These are phyloP conservation scores for Phylloporus sp. DNA, from an alignment of 768 basidiomycete genomes.

Conservation along the genomic window DNA sequence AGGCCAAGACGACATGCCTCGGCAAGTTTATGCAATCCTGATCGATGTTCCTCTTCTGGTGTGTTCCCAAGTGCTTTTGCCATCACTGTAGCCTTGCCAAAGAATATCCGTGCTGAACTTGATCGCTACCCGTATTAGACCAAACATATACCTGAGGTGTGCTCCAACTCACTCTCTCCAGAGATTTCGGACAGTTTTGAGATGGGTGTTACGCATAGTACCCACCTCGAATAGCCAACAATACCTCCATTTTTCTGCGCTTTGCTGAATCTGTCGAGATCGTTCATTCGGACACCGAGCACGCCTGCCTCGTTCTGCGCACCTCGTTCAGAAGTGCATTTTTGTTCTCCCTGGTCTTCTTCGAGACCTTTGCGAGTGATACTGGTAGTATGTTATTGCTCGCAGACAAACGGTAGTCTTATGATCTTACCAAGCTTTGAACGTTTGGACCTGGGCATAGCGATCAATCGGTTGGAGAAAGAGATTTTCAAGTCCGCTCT, in stretches of 20 bases:
- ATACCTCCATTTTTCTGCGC: slow-evolving; percentile 87
- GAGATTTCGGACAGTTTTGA: slow-evolving; percentile 88
- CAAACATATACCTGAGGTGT: background rate
- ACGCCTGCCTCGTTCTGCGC: slow-evolving; percentile 20
- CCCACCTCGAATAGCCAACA: slow-evolving; percentile 96
- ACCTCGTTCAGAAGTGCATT: slow-evolving; percentile 77
- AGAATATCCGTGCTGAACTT: slow-evolving; percentile 80
- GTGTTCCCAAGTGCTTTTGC: slow-evolving; percentile 91
- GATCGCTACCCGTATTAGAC: slow-evolving; percentile 11
- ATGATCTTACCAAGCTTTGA: slow-evolving; percentile 72
- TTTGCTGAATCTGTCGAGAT: slow-evolving; percentile 68
- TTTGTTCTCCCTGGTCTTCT: slow-evolving; percentile 93
- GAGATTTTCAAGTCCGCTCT: slow-evolving; percentile 49
- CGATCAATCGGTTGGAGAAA: slow-evolving; percentile 12
- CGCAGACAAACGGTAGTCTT: background rate
- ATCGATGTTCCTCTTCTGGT: slow-evolving; percentile 78
- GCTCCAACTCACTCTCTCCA: slow-evolving; percentile 79
- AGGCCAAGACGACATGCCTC: slow-evolving; percentile 48
- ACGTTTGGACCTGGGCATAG: slow-evolving; percentile 88
- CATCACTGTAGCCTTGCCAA: slow-evolving; percentile 86
- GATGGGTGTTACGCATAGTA: slow-evolving; percentile 89
- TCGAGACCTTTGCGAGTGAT: slow-evolving; percentile 88
- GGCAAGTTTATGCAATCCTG: slow-evolving; percentile 76
- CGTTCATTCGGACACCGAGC: slow-evolving; percentile 4
- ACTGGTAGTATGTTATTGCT: slow-evolving; percentile 44